Percentiles rank a stretch among this genome's conserved stretches.
Conservation (phyloP, 768 basidiomycete genomes). For the Suillus alpinus region DNA sequence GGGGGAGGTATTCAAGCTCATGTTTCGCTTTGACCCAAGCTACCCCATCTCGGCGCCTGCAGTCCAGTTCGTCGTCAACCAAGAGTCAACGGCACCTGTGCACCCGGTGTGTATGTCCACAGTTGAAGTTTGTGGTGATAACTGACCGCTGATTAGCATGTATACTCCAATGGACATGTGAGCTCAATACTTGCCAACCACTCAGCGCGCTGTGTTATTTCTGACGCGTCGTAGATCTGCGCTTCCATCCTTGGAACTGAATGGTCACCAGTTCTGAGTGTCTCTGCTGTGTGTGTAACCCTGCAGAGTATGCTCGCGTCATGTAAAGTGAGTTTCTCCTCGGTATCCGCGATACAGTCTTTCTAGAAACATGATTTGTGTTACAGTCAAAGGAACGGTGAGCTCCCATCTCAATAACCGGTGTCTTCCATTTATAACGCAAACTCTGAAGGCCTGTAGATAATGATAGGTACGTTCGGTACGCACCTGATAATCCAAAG, state of each 20-base stretch:
- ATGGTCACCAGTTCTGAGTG: constrained; percentile 88
- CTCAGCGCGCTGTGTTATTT: constrained; percentile 11
- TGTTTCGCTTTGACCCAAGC: constrained; percentile 76
- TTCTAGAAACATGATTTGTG: neutral
- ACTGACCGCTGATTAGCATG: constrained; percentile 50
- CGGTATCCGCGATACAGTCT: neutral
- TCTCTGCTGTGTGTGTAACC: constrained; percentile 78
- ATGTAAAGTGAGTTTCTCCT: constrained; percentile 63
- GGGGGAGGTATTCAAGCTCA: constrained; percentile 75
- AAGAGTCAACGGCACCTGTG: constrained; percentile 62
- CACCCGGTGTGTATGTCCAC: constrained; percentile 62
- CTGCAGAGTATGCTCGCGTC: constrained; percentile 92
- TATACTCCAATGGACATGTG: constrained; percentile 88
- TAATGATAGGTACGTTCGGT: constrained; percentile 78
- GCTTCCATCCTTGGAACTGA: constrained; percentile 87
- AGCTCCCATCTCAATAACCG: constrained; percentile 16
- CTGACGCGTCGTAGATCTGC: constrained; percentile 59
- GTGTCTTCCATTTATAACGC: constrained; percentile 5
- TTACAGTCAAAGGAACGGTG: constrained; percentile 62
- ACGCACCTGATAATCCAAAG: constrained; percentile 83
- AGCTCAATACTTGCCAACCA: constrained; percentile 18
- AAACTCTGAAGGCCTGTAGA: constrained; percentile 59
- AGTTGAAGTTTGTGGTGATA: neutral
- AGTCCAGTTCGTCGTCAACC: constrained; percentile 77
- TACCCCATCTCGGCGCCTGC: constrained; percentile 89